phyloP scores from a whole-genome alignment of 1,139 yeast genomes.

The Candida mesenterica region DNA sequence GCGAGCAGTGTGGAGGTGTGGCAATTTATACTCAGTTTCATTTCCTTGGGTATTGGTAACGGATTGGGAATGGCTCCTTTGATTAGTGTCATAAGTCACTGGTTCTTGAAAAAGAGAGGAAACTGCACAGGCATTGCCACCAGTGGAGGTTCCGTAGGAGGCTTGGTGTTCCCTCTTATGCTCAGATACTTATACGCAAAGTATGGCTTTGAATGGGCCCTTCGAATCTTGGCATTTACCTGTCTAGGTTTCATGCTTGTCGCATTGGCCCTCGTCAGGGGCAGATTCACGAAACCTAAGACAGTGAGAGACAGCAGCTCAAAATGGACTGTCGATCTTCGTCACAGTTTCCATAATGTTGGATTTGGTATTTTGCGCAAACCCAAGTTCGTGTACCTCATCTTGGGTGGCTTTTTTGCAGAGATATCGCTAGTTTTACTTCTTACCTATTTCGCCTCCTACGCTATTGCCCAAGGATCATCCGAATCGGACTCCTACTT shows the following conservation, averaged over 20 bases:
- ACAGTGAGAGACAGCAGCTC: not conserved
- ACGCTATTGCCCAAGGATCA: slow-evolving; percentile 29
- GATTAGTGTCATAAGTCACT: slow-evolving; percentile 60
- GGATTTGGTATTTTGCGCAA: slow-evolving; percentile 8
- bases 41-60: slow-evolving; percentile 56
- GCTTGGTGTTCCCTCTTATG: slow-evolving; percentile 57
- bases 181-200: slow-evolving; percentile 43
- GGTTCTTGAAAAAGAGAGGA: slow-evolving; percentile 57
- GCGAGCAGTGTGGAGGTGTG: slow-evolving; percentile 52
- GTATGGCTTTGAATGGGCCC: slow-evolving; percentile 63
- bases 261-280: slow-evolving; percentile 42
- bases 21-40: slow-evolving; percentile 61
- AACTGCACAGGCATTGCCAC: slow-evolving; percentile 58
- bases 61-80: slow-evolving; percentile 59
- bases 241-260: slow-evolving; percentile 38
- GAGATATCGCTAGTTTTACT: slow-evolving; percentile 57
- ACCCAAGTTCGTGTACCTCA: slow-evolving; percentile 11
- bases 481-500: slow-evolving; percentile 21
- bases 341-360: not conserved
- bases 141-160: slow-evolving; percentile 64
- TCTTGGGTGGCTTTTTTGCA: slow-evolving; percentile 19
- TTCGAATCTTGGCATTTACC: slow-evolving; percentile 54
- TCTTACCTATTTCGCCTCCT: slow-evolving; percentile 30
- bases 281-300: slow-evolving; percentile 23
- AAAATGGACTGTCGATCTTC: slow-evolving; percentile 1